These are phyloP conservation scores for Orbilia oligospora DNA, from an alignment of 2,329 filamentous ascomycete genomes.

Conservation along the genomic window DNA sequence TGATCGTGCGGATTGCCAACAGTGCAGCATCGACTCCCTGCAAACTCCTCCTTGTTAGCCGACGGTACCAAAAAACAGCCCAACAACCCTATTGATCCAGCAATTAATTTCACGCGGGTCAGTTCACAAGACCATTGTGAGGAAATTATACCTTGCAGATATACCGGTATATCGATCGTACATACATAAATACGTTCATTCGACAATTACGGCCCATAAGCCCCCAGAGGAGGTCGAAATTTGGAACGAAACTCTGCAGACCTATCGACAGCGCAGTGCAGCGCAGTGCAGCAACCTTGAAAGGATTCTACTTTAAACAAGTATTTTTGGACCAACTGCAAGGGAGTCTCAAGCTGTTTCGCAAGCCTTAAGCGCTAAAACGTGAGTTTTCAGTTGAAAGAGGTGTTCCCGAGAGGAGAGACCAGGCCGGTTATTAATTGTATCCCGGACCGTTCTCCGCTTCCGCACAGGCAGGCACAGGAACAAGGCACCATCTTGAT, in stretches of 20 bases:
- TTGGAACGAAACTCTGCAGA: conserved; percentile 3
- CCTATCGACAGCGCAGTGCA: conserved; percentile 9
- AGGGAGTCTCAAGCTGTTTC: conserved; percentile 45
- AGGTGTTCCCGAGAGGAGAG: conserved; percentile 24
- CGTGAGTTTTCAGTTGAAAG: conserved; percentile 50
- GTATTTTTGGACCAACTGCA: conserved; percentile 54
- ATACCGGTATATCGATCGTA: conserved; percentile 13
- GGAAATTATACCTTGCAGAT: conserved; percentile 6
- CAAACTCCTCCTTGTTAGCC: conserved; percentile 20
- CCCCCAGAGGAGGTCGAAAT: conserved; percentile 1
- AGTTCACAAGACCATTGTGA: conserved; percentile 31
- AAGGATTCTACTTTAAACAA: conserved; percentile 26
- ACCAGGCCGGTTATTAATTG: conserved; percentile 59
- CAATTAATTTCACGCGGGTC: conserved; percentile 24
- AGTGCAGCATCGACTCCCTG: conserved; percentile 24
- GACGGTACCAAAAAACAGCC: conserved; percentile 23
- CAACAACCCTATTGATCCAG: conserved; percentile 27
- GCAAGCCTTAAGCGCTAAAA: conserved; percentile 54
- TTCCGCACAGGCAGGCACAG: conserved; percentile 60
- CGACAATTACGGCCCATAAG: neutral
- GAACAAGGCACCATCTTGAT: conserved; percentile 53
- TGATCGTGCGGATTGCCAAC: conserved; percentile 33
- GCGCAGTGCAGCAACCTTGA: neutral
- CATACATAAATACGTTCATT: neutral
- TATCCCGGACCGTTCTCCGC: conserved; percentile 61